Percentiles rank a stretch among this genome's conserved stretches.
Evolutionary conservation across 306 rosid genomes (phyloP).

Genomic region (Abrus pulchellus): DNA sequence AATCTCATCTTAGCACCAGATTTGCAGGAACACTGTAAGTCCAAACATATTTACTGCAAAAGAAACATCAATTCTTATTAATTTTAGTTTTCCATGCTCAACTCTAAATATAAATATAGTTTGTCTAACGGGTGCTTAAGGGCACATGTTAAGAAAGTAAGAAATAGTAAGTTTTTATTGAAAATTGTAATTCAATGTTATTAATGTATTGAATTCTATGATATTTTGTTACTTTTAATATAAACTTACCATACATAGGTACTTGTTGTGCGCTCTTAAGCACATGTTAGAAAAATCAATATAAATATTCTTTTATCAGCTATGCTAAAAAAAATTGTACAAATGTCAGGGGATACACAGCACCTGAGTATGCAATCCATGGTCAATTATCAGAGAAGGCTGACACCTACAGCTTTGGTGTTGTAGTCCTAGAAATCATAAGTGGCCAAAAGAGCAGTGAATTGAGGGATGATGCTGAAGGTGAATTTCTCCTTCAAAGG

Average conservation of each 20-base stretch:
- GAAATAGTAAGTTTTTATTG: no score
- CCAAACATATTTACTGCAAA: neutral
- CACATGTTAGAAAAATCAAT: no score
- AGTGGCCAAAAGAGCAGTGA: slow-evolving; percentile 68
- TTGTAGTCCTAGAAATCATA: slow-evolving; percentile 72
- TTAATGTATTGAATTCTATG: no score
- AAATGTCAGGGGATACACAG: slow-evolving; percentile 68
- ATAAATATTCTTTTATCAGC: neutral
- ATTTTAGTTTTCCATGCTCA: neutral
- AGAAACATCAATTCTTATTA: neutral
- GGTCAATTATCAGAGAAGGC: slow-evolving; percentile 80
- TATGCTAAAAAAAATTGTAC: neutral
- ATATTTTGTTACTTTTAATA: no score
- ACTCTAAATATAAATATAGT: no score
- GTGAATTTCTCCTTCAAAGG: slow-evolving; percentile 72
- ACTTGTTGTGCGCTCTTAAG: no score
- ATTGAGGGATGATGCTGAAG: slow-evolving; percentile 50
- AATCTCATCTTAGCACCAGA: slow-evolving; percentile 72
- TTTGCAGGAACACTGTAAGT: slow-evolving; percentile 85
- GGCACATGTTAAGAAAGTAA: no score
- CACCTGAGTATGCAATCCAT: slow-evolving; percentile 83
- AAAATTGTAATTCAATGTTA: no score
- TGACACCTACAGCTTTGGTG: slow-evolving; percentile 78
- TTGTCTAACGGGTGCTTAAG: no score
- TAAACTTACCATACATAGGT: no score